Base-by-base conservation (phyloP, 2,329 filamentous ascomycete genomes). In the Xylariaceae sp. region DNA sequence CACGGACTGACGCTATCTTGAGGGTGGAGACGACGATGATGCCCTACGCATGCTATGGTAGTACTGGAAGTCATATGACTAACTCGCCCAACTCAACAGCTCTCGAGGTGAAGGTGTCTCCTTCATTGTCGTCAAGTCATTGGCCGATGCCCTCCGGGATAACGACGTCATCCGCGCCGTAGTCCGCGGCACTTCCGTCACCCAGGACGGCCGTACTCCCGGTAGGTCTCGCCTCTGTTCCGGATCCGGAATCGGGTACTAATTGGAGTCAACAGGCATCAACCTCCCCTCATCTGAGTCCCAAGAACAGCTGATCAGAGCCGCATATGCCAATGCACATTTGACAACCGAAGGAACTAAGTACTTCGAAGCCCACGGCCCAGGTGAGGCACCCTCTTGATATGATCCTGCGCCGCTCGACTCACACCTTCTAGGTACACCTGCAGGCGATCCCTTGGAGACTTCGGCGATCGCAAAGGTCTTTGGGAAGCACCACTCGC, bases 31-130 rank as follows among this genome's bases (percentile, higher is more conserved):
- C n/a, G n/a, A n/a, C n/a, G n/a, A n/a, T n/a, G n/a, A n/a, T n/a
- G n/a, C n/a, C n/a, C n/a, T n/a, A n/a, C n/a, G n/a, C n/a, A n/a
- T n/a, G 30, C 30, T 50, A 48, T 11, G 36, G 19, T 15, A 36
- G 36, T 9, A 8, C 29, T 54, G 57, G 11, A 33, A 41, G 18
- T 35, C 28, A 19, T 31, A 42, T 28, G 31, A 54, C 22, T 72
- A 64, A 9, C 61, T 64, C 40, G 71, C 69, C 1, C 74, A 73
- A 19, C 11, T 11, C 22, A 11, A n/a, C 18, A 50, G 48, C 52
- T 72, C 64, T 2, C 64, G 73, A 19, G 74, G 72, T 4, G 75
- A 79, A 48, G 74, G 73, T 8, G 60, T 69, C 19, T 69, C 60
- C 0, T 59, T 66, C 17, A 46, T 78, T 9, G 48, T 76, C 1